phyloP scores from a whole-genome alignment of 306 rosid genomes.

The Carpinus viminea region DNA sequence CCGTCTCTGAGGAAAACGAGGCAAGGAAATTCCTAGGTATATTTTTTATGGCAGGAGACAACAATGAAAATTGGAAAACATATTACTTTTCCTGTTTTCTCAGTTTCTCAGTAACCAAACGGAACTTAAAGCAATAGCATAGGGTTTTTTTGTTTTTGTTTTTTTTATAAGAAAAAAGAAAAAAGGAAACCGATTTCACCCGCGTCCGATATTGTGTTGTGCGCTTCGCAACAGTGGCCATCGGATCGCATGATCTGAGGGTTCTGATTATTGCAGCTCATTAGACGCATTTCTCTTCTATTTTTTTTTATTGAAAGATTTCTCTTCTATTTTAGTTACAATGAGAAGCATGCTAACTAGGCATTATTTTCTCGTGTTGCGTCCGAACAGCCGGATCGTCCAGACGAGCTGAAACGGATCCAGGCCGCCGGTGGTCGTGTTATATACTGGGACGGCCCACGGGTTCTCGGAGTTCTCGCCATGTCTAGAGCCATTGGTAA shows the following conservation, averaged over 20 bases:
- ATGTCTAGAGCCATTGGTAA: constrained; percentile 75
- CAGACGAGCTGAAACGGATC: constrained; percentile 60
- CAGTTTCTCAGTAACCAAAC: constrained; percentile 16
- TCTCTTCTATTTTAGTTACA: neutral
- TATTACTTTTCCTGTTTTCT: neutral
- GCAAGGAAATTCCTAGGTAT: neutral
- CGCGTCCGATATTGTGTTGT: neutral
- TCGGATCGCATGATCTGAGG: neutral
- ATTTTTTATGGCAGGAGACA: neutral
- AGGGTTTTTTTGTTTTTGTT: no score
- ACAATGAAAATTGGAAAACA: neutral
- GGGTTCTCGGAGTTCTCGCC: constrained; percentile 69
- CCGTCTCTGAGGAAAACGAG: neutral
- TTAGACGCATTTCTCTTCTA: neutral
- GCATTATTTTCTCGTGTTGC: neutral
- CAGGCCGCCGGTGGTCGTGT: constrained; percentile 62
- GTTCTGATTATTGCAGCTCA: neutral
- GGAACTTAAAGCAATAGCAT: neutral
- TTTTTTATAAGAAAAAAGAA: no score
- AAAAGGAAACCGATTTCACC: neutral
- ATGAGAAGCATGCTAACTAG: neutral
- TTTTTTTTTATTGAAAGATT: neutral
- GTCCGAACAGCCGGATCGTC: constrained; percentile 64
- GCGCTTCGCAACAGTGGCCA: neutral
- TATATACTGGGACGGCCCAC: constrained; percentile 63